Percentiles rank a stretch among this genome's conserved stretches.
Evolutionary conservation across 2,329 filamentous ascomycete genomes (phyloP).

Genomic region (Volutella citrinella): DNA sequence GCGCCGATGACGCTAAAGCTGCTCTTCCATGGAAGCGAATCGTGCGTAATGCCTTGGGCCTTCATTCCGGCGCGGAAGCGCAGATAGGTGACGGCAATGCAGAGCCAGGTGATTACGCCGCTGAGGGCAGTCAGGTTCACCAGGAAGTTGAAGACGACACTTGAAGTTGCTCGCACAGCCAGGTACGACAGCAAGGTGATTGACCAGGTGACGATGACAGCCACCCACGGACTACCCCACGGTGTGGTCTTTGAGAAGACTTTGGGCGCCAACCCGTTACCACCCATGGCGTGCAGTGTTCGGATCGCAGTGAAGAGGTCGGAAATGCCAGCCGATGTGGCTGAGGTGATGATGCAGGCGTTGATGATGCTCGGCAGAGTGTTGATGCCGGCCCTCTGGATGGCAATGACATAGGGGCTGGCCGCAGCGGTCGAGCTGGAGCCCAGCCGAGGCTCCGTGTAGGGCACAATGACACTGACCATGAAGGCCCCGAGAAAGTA

Average conservation of each 20-base stretch:
- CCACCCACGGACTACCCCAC: slow-evolving; percentile 57
- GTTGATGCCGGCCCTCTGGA: slow-evolving; percentile 61
- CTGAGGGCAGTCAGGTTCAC: slow-evolving; percentile 65
- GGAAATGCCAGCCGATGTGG: slow-evolving; percentile 59
- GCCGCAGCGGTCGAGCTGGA: slow-evolving; percentile 36
- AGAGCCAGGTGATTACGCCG: slow-evolving; percentile 59
- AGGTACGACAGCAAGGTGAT: slow-evolving; percentile 69
- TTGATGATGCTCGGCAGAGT: slow-evolving; percentile 66
- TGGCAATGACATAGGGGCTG: slow-evolving; percentile 67
- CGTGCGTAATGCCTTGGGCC: slow-evolving; percentile 53
- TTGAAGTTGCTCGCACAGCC: slow-evolving; percentile 62
- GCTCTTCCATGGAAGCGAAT: slow-evolving; percentile 51
- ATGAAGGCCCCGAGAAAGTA: slow-evolving; percentile 57
- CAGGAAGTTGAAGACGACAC: slow-evolving; percentile 72
- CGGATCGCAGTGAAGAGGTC: slow-evolving; percentile 56
- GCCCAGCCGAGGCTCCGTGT: slow-evolving; percentile 58
- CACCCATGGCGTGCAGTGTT: slow-evolving; percentile 66
- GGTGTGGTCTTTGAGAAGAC: slow-evolving; percentile 59
- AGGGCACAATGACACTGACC: slow-evolving; percentile 59
- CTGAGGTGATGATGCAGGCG: slow-evolving; percentile 63
- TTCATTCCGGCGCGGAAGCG: slow-evolving; percentile 47
- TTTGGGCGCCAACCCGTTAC: slow-evolving; percentile 62
- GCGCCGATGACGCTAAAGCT: slow-evolving; percentile 63
- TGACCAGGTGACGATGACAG: slow-evolving; percentile 51
- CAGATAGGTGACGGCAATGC: slow-evolving; percentile 56